Conservation (phyloP, 805 yeast species). For the Lipomyces lipofer region DNA sequence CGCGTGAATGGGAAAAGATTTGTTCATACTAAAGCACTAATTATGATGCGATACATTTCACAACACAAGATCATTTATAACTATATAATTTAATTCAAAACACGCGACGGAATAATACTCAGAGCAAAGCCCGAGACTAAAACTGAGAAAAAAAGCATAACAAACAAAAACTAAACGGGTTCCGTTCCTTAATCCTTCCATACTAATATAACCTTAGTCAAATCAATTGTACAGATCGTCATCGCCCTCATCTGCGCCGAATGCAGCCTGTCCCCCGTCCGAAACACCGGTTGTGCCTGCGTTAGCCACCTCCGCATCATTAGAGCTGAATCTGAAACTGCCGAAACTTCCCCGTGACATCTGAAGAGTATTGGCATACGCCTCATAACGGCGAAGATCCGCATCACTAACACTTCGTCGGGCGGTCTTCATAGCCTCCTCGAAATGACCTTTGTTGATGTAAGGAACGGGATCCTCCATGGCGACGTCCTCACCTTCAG, state of each 20-base stretch:
- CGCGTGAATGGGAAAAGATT: no score
- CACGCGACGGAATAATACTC: no score
- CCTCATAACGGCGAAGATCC: constrained; percentile 97
- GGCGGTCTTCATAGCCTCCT: constrained; percentile 99
- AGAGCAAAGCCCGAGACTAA: no score
- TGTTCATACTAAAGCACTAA: no score
- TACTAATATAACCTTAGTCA: no score
- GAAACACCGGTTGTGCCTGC: constrained; percentile 34
- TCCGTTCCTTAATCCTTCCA: no score
- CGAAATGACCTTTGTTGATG: constrained; percentile 90
- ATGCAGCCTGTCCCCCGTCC: constrained; percentile 41
- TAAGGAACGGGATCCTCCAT: constrained; percentile 94
- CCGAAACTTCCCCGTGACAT: constrained; percentile 94
- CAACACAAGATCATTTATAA: no score
- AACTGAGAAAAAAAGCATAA: no score
- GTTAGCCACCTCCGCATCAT: constrained; percentile 45
- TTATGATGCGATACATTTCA: no score
- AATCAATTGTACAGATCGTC: constrained; percentile 63
- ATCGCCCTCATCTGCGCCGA: constrained; percentile 51
- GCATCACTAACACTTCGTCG: constrained; percentile 96
- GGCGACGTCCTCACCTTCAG: constrained; percentile 54
- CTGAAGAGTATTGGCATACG: constrained; percentile 87
- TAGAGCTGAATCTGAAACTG: constrained; percentile 72
- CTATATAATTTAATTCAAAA: no score
- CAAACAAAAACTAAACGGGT: no score